Percentiles rank a stretch among this genome's conserved stretches.
Conservation (phyloP, 768 basidiomycete genomes). For the Pholiota conissans region DNA sequence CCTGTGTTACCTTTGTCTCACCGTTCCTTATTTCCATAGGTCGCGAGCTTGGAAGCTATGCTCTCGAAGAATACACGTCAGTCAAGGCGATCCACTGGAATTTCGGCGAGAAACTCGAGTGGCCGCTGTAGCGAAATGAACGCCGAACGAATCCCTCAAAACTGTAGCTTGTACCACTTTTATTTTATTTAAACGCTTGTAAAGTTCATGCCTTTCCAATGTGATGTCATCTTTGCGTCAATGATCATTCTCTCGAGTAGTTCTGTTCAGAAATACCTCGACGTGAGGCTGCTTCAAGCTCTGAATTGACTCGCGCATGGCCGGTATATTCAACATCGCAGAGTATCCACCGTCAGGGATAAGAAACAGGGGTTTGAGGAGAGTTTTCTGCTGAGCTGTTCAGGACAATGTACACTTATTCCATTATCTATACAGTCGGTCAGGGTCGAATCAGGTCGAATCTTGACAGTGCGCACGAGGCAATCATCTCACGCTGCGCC, state of each 20-base stretch:
- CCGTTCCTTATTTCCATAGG: conserved; percentile 45
- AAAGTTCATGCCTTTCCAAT: background rate
- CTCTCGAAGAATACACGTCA: conserved; percentile 81
- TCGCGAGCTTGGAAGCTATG: conserved; percentile 84
- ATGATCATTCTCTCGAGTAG: too few relatives aligned
- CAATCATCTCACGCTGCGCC: background rate
- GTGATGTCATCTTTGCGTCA: background rate
- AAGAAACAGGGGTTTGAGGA: background rate
- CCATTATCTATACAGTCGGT: background rate
- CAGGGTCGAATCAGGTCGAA: background rate
- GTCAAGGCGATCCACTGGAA: conserved; percentile 88
- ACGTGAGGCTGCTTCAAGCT: background rate
- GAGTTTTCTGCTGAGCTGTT: background rate
- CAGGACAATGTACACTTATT: background rate
- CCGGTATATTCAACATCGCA: background rate
- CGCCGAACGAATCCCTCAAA: background rate
- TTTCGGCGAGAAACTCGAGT: conserved; percentile 76
- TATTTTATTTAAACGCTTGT: background rate
- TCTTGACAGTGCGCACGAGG: background rate
- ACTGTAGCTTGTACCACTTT: background rate
- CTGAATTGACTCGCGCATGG: background rate
- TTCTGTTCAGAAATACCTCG: background rate
- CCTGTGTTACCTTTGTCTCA: background rate
- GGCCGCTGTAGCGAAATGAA: conserved; percentile 58
- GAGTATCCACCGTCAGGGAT: background rate